These are phyloP conservation scores for Cucumis melo DNA, from an alignment of 306 rosid genomes.

Conservation along the genomic window DNA sequence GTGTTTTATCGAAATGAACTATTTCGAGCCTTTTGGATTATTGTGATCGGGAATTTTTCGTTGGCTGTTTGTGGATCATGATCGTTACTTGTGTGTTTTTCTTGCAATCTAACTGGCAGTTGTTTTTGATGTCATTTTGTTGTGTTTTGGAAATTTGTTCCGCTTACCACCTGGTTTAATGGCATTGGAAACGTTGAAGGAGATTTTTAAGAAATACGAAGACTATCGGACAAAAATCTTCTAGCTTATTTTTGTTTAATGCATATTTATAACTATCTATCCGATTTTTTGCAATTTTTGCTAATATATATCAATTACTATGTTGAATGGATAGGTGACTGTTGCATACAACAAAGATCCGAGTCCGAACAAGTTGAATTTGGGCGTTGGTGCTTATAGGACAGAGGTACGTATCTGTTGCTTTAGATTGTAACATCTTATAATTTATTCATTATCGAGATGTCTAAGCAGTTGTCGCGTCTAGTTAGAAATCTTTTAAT, in stretches of 20 bases:
- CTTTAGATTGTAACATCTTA: not conserved
- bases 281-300: not conserved
- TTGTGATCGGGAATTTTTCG: not conserved
- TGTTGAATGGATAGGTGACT: constrained; percentile 48
- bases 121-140: not conserved
- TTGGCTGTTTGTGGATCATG: not conserved
- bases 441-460: not conserved
- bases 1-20: not conserved
- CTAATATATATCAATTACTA: not conserved
- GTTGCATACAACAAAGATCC: constrained; percentile 88
- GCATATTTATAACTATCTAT: not conserved
- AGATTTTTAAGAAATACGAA: not conserved
- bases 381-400: constrained; percentile 97
- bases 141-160: not conserved
- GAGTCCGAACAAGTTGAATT: constrained; percentile 76
- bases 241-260: not conserved
- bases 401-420: constrained; percentile 47
- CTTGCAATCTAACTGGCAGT: not conserved
- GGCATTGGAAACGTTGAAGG: not conserved
- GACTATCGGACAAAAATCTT: not conserved
- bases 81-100: not conserved
- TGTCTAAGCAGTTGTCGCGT: not conserved
- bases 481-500: not conserved
- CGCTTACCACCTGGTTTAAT: not conserved
- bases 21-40: not conserved